Base-by-base conservation (phyloP, 2,329 filamentous ascomycete genomes). In the Cladosporium sp. region DNA sequence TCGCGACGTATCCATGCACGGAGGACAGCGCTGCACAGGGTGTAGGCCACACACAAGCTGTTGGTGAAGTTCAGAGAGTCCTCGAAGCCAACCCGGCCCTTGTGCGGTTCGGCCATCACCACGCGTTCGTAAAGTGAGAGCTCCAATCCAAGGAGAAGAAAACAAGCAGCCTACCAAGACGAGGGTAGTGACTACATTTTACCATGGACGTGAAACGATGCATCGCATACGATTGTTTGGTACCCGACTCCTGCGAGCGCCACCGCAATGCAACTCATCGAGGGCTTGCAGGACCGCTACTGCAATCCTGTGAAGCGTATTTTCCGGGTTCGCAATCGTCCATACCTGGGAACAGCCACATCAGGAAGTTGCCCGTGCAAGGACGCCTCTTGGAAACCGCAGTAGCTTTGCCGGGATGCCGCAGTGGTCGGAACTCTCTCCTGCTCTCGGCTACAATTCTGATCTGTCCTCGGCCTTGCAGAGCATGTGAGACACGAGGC, bases 11-110 rank as follows among this genome's bases (percentile, higher is more conserved):
- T 48, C 42, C 57, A 57, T 42, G 44, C 48, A 8, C 59, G 56
- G n/a, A 58, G 28, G 10, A 57, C 47, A 12, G 51, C 53, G 12
- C 55, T 40, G 39, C 57, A 58, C 15, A 59, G 34, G 4, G 59
- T 51, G 17, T 60, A 60, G n/a, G 59, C 58, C 10, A 60, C n/a
- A 39, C 59, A 60, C 19, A 60, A 42, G 39, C 56, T 60, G 45
- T 56, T 54, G 32, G 59, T 48, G 24, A 60, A 52, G n/a, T 56
- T 60, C 25, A 60, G 40, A 5, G 49, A 44, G 20, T 56, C 51
- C 24, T 51, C 51, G 40, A 58, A 60, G 51, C 59, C 59, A 22
- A 60, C 20, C 40, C 49, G 59, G 3, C 45, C 36, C 28, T n/a
- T 39, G 25, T 48, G 45, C 6, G 34, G 20, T 51, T 51, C 48